These are phyloP conservation scores for Ormosia semicastrata DNA, from an alignment of 306 rosid species.

Conservation along the genomic window DNA sequence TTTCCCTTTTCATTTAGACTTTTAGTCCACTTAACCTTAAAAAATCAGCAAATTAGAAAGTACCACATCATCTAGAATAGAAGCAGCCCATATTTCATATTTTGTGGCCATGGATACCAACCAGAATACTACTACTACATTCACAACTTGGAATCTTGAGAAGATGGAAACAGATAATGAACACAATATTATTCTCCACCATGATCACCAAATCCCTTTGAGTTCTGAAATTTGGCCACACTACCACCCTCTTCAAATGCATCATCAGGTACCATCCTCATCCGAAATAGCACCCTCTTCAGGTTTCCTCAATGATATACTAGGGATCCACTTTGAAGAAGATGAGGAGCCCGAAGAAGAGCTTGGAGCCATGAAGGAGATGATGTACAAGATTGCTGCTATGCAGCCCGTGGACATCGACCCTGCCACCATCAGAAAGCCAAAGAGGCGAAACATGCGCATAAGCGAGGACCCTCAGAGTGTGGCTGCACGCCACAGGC, in stretches of 20 bases:
- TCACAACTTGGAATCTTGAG: constrained; percentile 25
- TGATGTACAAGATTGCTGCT: constrained; percentile 93
- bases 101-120: constrained; percentile 38
- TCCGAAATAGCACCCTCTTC: neutral
- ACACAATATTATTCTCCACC: neutral
- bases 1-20: neutral
- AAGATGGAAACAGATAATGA: neutral
- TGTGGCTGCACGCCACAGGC: constrained; percentile 82
- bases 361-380: constrained; percentile 90
- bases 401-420: constrained; percentile 98
- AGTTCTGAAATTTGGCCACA: constrained; percentile 15
- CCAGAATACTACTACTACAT: constrained; percentile 21
- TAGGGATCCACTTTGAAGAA: constrained; percentile 21
- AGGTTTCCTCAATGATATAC: neutral
- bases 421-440: constrained; percentile 71
- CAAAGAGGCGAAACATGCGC: constrained; percentile 79
- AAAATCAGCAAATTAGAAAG: neutral
- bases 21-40: neutral
- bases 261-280: neutral
- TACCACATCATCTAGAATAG: no score
- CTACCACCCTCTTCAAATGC: constrained; percentile 13
- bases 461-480: constrained; percentile 94
- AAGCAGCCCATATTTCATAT: neutral
- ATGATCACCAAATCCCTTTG: constrained; percentile 17
- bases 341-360: constrained; percentile 58